These are phyloP conservation scores for Jamesozyma jinghongensis DNA, from an alignment of 805 yeast genomes.

Conservation along the genomic window DNA sequence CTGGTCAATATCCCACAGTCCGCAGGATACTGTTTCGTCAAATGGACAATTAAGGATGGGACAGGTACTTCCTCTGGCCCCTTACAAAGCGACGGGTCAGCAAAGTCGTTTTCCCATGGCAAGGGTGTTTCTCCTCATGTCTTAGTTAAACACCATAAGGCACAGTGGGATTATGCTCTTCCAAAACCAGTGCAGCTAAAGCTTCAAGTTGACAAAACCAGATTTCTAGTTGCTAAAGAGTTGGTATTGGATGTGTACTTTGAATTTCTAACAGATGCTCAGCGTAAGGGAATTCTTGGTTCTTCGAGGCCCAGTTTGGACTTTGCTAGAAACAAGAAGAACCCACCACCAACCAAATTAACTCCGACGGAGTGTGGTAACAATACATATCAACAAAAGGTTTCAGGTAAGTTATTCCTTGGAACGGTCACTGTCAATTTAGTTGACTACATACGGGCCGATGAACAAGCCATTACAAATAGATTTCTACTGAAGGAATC, in stretches of 20 bases:
- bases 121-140: conserved; percentile 36
- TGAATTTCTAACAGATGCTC: conserved; percentile 23
- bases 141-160: conserved; percentile 43
- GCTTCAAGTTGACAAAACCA: conserved; percentile 33
- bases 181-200: conserved; percentile 33
- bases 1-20: conserved; percentile 79
- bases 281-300: neutral
- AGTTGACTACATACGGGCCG: conserved; percentile 53
- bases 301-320: neutral
- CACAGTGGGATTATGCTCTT: conserved; percentile 37
- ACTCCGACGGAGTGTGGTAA: conserved; percentile 1
- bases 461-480: conserved; percentile 42
- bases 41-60: conserved; percentile 50
- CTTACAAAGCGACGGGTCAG: neutral
- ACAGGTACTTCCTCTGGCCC: conserved; percentile 19
- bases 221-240: conserved; percentile 29
- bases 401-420: conserved; percentile 36
- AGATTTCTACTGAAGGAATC: conserved; percentile 68
- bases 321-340: neutral
- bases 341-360: neutral
- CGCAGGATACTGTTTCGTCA: conserved; percentile 56
- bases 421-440: conserved; percentile 64
- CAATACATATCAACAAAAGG: conserved; percentile 21
- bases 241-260: conserved; percentile 38
- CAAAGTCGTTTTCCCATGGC: conserved; percentile 12